Percentiles rank a stretch among this genome's conserved stretches.
These are phyloP conservation scores for Fusarium sulawesiense DNA, from an alignment of 2,329 filamentous ascomycete genomes.

Conservation along the genomic window DNA sequence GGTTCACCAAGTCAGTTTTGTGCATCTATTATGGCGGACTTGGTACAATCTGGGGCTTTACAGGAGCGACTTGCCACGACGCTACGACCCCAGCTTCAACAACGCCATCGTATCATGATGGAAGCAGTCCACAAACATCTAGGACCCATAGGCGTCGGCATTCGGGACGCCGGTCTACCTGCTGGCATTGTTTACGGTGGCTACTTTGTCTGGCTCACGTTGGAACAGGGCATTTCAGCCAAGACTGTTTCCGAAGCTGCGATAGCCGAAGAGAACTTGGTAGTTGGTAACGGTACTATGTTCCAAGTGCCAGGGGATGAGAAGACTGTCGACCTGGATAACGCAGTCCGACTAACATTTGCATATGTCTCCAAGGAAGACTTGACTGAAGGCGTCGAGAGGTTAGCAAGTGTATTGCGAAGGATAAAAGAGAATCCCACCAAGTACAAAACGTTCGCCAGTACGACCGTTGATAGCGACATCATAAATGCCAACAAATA, in stretches of 20 bases:
- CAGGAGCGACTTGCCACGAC: constrained; percentile 56
- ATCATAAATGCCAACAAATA: constrained; percentile 45
- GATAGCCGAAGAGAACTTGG: constrained; percentile 71
- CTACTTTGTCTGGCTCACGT: constrained; percentile 84
- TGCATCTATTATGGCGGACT: constrained; percentile 62
- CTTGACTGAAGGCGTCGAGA: constrained; percentile 74
- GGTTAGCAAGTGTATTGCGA: constrained; percentile 64
- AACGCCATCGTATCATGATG: constrained; percentile 64
- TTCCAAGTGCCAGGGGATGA: constrained; percentile 75
- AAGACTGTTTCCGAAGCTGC: constrained; percentile 69
- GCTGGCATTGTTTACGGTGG: constrained; percentile 73
- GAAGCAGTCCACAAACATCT: constrained; percentile 69
- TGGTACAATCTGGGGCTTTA: constrained; percentile 59
- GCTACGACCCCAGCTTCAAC: constrained; percentile 59
- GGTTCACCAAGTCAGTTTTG: constrained; percentile 68
- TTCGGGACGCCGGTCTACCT: constrained; percentile 53
- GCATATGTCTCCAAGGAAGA: constrained; percentile 76
- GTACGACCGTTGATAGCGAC: constrained; percentile 24
- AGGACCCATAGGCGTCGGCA: constrained; percentile 68
- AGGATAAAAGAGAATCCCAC: constrained; percentile 48
- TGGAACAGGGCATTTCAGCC: constrained; percentile 65
- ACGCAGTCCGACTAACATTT: constrained; percentile 75
- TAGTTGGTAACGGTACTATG: constrained; percentile 74
- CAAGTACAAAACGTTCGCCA: constrained; percentile 41
- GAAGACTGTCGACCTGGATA: constrained; percentile 64